These are phyloP conservation scores for Cyberlindnera subsufficiens DNA, from an alignment of 805 yeast genomes.

Conservation along the genomic window DNA sequence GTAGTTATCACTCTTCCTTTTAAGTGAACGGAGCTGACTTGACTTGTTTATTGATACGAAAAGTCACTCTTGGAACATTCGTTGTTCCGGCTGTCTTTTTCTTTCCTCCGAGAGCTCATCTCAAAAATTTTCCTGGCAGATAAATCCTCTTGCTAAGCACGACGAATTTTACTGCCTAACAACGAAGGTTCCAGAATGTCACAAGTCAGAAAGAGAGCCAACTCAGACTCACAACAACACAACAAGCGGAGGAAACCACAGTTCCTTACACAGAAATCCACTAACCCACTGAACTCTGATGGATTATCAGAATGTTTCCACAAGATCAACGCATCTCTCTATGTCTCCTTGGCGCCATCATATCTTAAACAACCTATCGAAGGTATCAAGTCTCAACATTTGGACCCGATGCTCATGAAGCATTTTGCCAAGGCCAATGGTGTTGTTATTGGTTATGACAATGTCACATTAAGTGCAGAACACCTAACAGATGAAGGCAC, in stretches of 20 bases:
- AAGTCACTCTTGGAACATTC: conserved; percentile 1
- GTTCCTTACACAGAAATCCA: conserved; percentile 19
- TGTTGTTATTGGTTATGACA: conserved; percentile 74
- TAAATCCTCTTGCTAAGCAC: too few species aligned
- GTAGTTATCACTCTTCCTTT: too few species aligned
- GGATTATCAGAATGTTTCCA: conserved; percentile 69
- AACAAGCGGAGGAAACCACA: conserved; percentile 18
- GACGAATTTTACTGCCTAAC: too few species aligned
- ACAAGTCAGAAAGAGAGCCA: conserved; percentile 12
- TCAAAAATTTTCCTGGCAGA: not conserved
- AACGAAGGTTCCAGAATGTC: conserved; percentile 2
- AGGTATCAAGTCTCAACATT: conserved; percentile 83
- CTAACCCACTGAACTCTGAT: conserved; percentile 33
- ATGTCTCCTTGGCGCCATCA: conserved; percentile 85
- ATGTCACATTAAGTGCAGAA: conserved; percentile 46
- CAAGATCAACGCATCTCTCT: conserved; percentile 51
- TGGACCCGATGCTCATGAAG: conserved; percentile 85
- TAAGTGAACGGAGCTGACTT: not conserved
- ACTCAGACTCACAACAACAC: conserved; percentile 10
- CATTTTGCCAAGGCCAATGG: conserved; percentile 71
- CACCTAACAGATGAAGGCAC: conserved; percentile 33
- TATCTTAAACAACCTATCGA: conserved; percentile 61
- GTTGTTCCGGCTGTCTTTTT: not conserved
- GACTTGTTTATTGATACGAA: not conserved
- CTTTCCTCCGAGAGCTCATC: not conserved